Evolutionary conservation across 495 filamentous ascomycete genomes (phyloP).

Genomic region (Clavariopsis aquatica): DNA sequence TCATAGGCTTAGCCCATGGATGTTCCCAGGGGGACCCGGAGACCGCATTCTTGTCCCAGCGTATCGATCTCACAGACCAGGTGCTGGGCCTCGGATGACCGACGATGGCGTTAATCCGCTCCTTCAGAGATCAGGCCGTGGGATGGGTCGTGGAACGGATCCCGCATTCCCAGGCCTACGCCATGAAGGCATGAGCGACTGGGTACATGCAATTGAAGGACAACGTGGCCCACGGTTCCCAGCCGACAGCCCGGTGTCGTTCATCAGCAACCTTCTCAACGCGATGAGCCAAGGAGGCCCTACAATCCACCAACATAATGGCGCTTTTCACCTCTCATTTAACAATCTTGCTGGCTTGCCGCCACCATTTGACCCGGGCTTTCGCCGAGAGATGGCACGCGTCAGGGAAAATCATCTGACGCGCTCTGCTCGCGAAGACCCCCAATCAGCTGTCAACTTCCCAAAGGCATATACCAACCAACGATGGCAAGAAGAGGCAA

Average conservation of each 20-base stretch:
- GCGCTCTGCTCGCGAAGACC: constrained; percentile 57
- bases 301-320: constrained; percentile 28
- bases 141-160: constrained; percentile 17
- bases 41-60: constrained; percentile 44
- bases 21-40: constrained; percentile 41
- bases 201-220: constrained; percentile 59
- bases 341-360: constrained; percentile 21
- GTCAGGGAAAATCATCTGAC: constrained; percentile 35
- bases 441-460: constrained; percentile 70
- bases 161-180: constrained; percentile 32
- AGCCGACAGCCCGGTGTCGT: constrained; percentile 56
- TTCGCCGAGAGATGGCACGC: constrained; percentile 51
- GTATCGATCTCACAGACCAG: constrained; percentile 58
- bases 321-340: constrained; percentile 34
- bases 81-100: constrained; percentile 52
- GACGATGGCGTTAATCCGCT: constrained; percentile 86
- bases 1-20: constrained; percentile 37
- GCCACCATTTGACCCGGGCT: constrained; percentile 51
- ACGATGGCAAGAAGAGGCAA: constrained; percentile 90
- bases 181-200: constrained; percentile 45
- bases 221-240: constrained; percentile 24
- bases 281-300: constrained; percentile 55
- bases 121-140: constrained; percentile 44
- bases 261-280: constrained; percentile 62
- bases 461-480: constrained; percentile 64